Evolutionary conservation across 2,329 filamentous ascomycete species (phyloP).

Genomic region (Trichoderma aggressivum): DNA sequence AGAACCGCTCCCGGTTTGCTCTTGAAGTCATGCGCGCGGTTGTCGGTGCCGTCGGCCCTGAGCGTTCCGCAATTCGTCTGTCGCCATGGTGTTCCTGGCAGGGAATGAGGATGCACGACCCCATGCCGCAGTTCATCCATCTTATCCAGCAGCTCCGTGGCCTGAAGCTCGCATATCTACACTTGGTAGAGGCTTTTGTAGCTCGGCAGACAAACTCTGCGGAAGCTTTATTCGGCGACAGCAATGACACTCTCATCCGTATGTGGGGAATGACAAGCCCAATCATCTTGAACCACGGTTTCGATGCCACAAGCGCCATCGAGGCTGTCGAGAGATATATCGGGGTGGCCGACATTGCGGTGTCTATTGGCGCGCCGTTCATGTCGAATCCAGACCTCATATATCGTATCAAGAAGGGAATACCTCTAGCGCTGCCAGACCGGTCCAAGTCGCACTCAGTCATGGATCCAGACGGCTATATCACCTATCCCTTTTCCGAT

Average conservation of each 20-base stretch:
- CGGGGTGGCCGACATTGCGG: not conserved
- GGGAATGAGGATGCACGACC: not conserved
- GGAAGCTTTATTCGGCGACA: not conserved
- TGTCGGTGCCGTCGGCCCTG: not conserved
- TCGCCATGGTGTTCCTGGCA: conserved; percentile 3
- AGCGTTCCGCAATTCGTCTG: not conserved
- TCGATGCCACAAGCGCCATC: not conserved
- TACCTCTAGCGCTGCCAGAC: not conserved
- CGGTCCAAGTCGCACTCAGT: not conserved
- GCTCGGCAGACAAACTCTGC: not conserved
- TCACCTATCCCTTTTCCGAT: not conserved
- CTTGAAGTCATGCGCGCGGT: not conserved
- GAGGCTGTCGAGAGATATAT: not conserved
- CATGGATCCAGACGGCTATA: not conserved
- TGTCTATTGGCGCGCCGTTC: not conserved
- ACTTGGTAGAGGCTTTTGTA: not conserved
- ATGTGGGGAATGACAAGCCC: not conserved
- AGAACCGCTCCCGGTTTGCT: not conserved
- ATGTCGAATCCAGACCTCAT: not conserved
- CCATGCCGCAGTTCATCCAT: not conserved
- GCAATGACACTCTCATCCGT: not conserved
- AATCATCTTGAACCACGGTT: not conserved
- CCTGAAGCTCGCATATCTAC: not conserved
- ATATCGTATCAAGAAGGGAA: not conserved
- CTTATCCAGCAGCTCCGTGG: conserved; percentile 1